Evolutionary conservation across 192 early-diverging fungal species (phyloP), one percentile per base, ranked within the genome.

Genomic region (Coemansia sp.): DNA sequence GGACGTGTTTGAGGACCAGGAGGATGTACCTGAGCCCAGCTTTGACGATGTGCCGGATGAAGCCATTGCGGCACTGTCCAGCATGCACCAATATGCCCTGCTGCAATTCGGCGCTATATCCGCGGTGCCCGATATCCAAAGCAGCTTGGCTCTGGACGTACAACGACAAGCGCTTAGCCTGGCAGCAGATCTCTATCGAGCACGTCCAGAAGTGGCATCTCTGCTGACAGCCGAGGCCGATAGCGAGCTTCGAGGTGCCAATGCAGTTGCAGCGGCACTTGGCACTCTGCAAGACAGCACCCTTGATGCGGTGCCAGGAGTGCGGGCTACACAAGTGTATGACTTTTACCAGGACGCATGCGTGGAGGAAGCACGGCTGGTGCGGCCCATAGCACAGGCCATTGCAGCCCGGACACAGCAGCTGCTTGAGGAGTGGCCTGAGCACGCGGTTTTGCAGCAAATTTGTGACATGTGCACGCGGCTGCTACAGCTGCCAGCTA

Each of bases 271-370:
- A 0, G 52, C 76, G 5, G 47, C 64, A 10, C 66, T 71, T 0
- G 41, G 56, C 14, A 52, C 56, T 1, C 30, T 57, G 5, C 30
- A 51, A 0, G 26, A 43, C 3, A 11, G 16, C 3, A 44, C 37
- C 3, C 23, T 26, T 3, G 45, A 47, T n/a, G 26, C 26, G 12
- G 21, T 38, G 46, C 16, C 44, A 3, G 71, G 71, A 3, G 51
- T 66, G 49, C 58, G 73, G 6, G 21, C 41, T n/a, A 61, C 37
- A 41, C 20, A 69, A 3, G 82, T 82, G n/a, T 88, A 87, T 66
- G 87, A 99, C 73, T 99, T 97, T 56, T 99, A 99, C 75, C 80
- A 84, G 38, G 89, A 93, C 52, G 56, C 88, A 26, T 87, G 90
- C 49, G 65, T 91, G n/a, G 63, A 62, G 11, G 90, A 99, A 61